These are phyloP conservation scores for Aleurites moluccanus DNA, from an alignment of 441 rosid species.

Conservation along the genomic window DNA sequence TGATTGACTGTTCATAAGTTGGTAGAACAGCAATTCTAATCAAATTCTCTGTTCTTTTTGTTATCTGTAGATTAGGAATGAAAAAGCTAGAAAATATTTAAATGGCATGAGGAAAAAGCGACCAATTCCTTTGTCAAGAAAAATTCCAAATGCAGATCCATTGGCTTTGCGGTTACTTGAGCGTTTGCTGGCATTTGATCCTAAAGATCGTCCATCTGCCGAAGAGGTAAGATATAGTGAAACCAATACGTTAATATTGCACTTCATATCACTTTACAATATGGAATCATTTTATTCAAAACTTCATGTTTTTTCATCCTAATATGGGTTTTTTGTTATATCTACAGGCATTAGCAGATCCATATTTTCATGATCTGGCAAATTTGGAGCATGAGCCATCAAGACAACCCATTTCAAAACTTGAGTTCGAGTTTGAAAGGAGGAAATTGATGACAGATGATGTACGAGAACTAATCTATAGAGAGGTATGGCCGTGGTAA, in stretches of 20 bases:
- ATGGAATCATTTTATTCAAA: neutral
- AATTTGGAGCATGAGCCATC: constrained; percentile 73
- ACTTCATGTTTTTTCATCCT: constrained; percentile 13
- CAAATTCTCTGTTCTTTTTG: constrained; percentile 28
- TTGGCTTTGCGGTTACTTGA: constrained; percentile 72
- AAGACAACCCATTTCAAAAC: constrained; percentile 79
- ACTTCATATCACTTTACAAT: neutral
- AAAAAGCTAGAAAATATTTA: constrained; percentile 90
- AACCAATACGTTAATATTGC: constrained; percentile 11
- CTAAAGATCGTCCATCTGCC: constrained; percentile 89
- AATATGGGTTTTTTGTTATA: constrained; percentile 18
- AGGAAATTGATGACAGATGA: constrained; percentile 78
- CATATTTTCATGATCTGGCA: constrained; percentile 76
- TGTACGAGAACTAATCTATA: constrained; percentile 84
- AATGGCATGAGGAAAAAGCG: constrained; percentile 72
- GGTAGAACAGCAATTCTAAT: neutral
- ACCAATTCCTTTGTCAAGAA: constrained; percentile 70
- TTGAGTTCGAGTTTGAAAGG: constrained; percentile 93
- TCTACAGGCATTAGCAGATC: constrained; percentile 85
- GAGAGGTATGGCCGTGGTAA: constrained; percentile 59
- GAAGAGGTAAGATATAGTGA: constrained; percentile 64
- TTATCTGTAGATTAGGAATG: constrained; percentile 79
- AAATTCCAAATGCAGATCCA: constrained; percentile 76
- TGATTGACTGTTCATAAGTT: constrained; percentile 13
- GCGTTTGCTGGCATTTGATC: constrained; percentile 89